Evolutionary conservation across 768 basidiomycete species (phyloP).

Genomic region (Rhodocollybia butyracea): DNA sequence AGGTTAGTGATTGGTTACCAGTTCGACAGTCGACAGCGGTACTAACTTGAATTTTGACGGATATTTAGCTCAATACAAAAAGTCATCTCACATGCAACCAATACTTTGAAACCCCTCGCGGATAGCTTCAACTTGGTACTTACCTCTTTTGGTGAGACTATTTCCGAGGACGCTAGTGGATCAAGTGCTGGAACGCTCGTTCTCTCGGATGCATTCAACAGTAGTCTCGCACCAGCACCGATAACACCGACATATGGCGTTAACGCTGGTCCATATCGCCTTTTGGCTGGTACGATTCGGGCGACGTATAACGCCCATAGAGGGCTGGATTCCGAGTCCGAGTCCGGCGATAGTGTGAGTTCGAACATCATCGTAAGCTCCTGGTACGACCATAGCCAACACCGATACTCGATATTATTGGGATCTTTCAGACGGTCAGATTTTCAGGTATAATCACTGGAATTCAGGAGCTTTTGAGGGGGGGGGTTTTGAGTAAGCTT

Average conservation of each 20-base stretch:
- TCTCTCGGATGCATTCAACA: constrained; percentile 35
- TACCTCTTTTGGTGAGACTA: constrained; percentile 31
- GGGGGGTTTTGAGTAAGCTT: constrained; percentile 19
- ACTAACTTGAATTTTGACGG: too few relatives aligned
- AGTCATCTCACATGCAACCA: constrained; percentile 23
- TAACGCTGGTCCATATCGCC: constrained; percentile 24
- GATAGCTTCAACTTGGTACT: constrained; percentile 35
- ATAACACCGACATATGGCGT: constrained; percentile 27
- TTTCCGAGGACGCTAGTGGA: constrained; percentile 14
- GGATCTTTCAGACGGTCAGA: too few relatives aligned
- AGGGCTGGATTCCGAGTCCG: too few relatives aligned
- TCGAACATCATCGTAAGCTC: constrained; percentile 4
- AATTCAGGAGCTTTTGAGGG: constrained; percentile 16
- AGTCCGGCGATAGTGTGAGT: too few relatives aligned
- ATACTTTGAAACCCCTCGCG: constrained; percentile 31
- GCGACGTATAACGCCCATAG: constrained; percentile 32
- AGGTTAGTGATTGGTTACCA: constrained; percentile 24
- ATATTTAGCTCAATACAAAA: constrained; percentile 31
- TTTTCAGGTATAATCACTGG: too few relatives aligned
- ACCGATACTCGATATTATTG: constrained; percentile 33
- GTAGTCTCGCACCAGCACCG: constrained; percentile 47
- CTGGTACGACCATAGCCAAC: background rate
- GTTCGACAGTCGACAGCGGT: too few relatives aligned
- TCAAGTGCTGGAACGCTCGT: constrained; percentile 26
- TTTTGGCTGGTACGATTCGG: constrained; percentile 42